These are phyloP conservation scores for Benincasa hispida DNA, from an alignment of 306 rosid species.

Conservation along the genomic window DNA sequence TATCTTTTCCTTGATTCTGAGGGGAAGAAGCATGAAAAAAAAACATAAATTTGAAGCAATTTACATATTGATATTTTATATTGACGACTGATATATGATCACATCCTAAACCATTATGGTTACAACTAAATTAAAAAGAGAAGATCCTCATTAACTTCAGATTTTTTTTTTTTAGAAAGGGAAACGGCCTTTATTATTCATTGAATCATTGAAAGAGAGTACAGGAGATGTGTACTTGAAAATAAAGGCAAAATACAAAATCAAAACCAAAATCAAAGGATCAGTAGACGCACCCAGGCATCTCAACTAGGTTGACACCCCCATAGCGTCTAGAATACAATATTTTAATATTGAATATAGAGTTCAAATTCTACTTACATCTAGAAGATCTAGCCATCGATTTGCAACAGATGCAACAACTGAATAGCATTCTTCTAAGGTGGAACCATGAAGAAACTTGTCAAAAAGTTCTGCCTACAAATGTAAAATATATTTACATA, in stretches of 20 bases:
- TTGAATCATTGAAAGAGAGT: too few relatives aligned
- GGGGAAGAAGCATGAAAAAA: constrained; percentile 9
- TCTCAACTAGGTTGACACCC: too few relatives aligned
- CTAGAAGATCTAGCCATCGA: constrained; percentile 95
- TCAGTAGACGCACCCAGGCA: too few relatives aligned
- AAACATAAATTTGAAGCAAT: constrained; percentile 5
- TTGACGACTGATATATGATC: neutral
- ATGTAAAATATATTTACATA: constrained; percentile 12
- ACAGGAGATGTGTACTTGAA: too few relatives aligned
- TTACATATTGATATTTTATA: constrained; percentile 3
- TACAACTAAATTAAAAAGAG: neutral
- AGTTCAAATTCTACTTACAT: constrained; percentile 43
- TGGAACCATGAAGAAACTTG: constrained; percentile 87
- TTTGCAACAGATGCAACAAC: constrained; percentile 86
- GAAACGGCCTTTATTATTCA: too few relatives aligned
- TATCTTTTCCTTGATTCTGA: constrained; percentile 87
- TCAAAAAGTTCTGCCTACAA: constrained; percentile 92
- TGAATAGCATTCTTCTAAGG: constrained; percentile 81
- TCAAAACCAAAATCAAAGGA: too few relatives aligned
- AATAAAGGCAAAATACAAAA: too few relatives aligned
- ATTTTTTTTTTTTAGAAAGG: too few relatives aligned
- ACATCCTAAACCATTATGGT: neutral
- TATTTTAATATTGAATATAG: neutral
- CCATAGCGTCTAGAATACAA: neutral
- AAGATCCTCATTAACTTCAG: neutral